Evolutionary conservation across 1,139 yeast species (phyloP), one percentile per base, ranked within the genome.

Genomic region (Yamadazyma trypodendri): DNA sequence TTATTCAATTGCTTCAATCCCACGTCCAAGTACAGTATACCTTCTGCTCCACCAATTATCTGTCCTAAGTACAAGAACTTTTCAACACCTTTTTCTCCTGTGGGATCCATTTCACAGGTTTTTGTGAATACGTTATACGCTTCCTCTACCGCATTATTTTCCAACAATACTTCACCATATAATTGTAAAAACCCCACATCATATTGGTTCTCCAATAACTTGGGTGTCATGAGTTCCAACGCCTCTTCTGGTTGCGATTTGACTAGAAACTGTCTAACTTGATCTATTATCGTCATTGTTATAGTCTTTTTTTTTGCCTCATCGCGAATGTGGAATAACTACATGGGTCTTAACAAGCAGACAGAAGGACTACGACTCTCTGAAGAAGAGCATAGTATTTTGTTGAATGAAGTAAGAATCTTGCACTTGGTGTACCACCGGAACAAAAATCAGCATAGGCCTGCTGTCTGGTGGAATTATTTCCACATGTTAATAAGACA

Each of bases 21-120:
- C 39, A 69, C 70, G 46, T 79, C 77, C 43, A 85, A 73, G 53
- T 76, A 71, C n/a, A 67, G 60, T 23, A 87, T 58, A 9, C 97
- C 97, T 48, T 81, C 87, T 21, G 50, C 49, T 23, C 95, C 96
- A 27, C 97, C 97, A 23, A 83, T 69, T 38, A 92, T 79, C 63
- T 92, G 98, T 1, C 97, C 99, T 48, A 90, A 67, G 63, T 92
- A 88, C 41, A 92, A 72, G 56, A 85, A 90, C 63, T 90, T 90
- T 55, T 87, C 96, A 28, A 75, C 68, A 1, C 92, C 95, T 34
- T 61, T 52, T 1, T 60, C 49, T 1, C 86, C 96, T 2, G 67
- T 60, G 5, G 86, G 80, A 57, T 90, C 97, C 36, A 83, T 46
- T 46, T 77, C 76, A 42, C 92, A 81, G 1, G 90, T 81, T 37